phyloP scores from a whole-genome alignment of 495 filamentous ascomycete species.

The Talaromyces trachyspermus region DNA sequence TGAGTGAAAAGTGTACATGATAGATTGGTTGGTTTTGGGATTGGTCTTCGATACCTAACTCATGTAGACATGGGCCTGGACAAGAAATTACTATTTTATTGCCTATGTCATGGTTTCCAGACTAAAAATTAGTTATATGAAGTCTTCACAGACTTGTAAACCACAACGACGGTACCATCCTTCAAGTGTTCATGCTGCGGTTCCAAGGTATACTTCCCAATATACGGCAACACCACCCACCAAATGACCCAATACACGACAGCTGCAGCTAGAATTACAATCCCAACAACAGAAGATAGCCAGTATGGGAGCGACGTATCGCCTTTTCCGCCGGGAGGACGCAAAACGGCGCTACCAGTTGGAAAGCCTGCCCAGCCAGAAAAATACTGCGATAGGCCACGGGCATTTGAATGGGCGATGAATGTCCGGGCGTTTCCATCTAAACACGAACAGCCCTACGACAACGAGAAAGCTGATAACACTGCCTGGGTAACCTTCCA shows the following conservation, averaged over 20 bases:
- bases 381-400: conserved; percentile 29
- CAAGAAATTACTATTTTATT: no score
- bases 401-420: conserved; percentile 58
- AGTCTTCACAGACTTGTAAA: conserved; percentile 10
- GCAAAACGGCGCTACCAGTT: conserved; percentile 34
- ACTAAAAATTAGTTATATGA: no score
- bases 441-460: conserved; percentile 52
- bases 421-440: conserved; percentile 46
- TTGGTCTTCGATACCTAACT: no score
- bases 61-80: no score
- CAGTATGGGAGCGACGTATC: conserved; percentile 32
- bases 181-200: conserved; percentile 10
- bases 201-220: conserved; percentile 19
- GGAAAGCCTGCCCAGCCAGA: conserved; percentile 28
- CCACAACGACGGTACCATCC: conserved; percentile 17
- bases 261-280: conserved; percentile 21
- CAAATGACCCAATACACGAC: conserved; percentile 30
- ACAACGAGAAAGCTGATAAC: conserved; percentile 50
- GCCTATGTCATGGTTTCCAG: no score
- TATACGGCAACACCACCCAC: conserved; percentile 19
- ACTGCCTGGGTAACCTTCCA: conserved; percentile 58
- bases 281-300: conserved; percentile 28
- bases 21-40: no score
- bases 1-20: no score
- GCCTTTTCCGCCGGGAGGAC: conserved; percentile 24